These are phyloP conservation scores for Sequoiadendron giganteum DNA, from an alignment of 75 land plant genomes.

Conservation along the genomic window DNA sequence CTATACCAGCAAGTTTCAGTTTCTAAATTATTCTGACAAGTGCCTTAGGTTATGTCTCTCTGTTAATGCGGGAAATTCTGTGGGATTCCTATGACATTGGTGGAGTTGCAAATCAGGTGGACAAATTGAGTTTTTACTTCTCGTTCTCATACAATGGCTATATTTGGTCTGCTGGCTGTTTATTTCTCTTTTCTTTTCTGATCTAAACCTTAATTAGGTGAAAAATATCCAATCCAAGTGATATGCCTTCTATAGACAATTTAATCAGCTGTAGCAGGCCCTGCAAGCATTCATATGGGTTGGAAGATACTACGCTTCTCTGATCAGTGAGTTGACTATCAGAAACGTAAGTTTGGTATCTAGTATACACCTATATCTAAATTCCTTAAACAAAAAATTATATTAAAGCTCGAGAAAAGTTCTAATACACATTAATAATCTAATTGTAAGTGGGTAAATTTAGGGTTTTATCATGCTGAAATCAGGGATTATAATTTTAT, in stretches of 20 bases:
- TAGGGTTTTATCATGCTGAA: neutral
- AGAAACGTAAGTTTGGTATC: neutral
- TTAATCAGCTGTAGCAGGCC: neutral
- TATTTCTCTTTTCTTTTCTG: neutral
- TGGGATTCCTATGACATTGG: neutral
- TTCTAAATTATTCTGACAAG: neutral
- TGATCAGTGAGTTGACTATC: neutral
- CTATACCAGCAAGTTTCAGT: neutral
- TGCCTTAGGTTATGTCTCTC: neutral
- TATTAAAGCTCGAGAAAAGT: neutral
- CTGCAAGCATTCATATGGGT: neutral
- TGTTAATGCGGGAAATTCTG: neutral
- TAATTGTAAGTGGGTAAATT: neutral
- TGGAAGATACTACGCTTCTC: neutral
- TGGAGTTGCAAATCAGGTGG: neutral
- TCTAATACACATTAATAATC: neutral
- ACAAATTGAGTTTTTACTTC: neutral
- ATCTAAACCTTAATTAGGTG: neutral
- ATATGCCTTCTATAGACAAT: neutral
- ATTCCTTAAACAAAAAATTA: neutral
- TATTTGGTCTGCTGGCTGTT: neutral
- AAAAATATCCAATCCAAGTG: neutral
- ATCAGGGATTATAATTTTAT: neutral
- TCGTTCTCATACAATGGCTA: neutral
- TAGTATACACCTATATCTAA: neutral